Conservation (phyloP, 495 filamentous ascomycete genomes). For the Penicillium coffeae region DNA sequence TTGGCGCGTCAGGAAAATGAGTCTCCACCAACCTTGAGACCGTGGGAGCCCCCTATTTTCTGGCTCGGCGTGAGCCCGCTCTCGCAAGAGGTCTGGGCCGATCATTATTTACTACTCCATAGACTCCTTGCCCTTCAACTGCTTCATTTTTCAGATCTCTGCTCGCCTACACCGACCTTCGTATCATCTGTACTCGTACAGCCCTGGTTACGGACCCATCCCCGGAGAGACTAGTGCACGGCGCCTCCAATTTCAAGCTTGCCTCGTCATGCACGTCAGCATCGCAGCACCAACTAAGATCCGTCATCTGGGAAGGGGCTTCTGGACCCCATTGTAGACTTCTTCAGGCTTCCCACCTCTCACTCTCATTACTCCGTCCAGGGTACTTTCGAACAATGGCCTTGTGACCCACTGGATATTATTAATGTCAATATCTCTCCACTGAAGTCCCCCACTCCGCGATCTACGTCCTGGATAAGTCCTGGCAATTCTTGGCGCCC, state of each 20-base stretch:
- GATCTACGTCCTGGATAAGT: slow-evolving; percentile 2
- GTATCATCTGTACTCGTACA: no score
- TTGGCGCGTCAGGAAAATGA: slow-evolving; percentile 18
- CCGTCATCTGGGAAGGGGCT: not conserved
- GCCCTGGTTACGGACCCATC: not conserved
- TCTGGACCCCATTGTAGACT: no score
- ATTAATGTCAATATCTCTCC: slow-evolving; percentile 2
- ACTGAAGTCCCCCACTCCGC: slow-evolving; percentile 4
- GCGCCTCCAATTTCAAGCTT: not conserved
- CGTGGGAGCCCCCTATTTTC: slow-evolving; percentile 10
- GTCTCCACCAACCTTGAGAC: slow-evolving; percentile 8
- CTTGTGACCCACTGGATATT: slow-evolving; percentile 10
- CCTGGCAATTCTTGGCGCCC: not conserved
- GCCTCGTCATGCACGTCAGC: not conserved
- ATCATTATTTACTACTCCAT: slow-evolving; percentile 11
- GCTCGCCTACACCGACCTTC: no score
- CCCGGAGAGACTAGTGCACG: not conserved
- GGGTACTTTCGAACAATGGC: not conserved
- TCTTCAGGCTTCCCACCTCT: no score
- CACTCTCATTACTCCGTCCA: not conserved
- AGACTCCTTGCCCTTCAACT: not conserved
- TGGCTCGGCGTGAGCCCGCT: not conserved
- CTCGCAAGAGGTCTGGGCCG: slow-evolving; percentile 5
- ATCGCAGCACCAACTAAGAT: not conserved
- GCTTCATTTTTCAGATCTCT: not conserved